phyloP scores from a whole-genome alignment of 192 early-diverging fungal genomes.

The Rhizophagus sp. region DNA sequence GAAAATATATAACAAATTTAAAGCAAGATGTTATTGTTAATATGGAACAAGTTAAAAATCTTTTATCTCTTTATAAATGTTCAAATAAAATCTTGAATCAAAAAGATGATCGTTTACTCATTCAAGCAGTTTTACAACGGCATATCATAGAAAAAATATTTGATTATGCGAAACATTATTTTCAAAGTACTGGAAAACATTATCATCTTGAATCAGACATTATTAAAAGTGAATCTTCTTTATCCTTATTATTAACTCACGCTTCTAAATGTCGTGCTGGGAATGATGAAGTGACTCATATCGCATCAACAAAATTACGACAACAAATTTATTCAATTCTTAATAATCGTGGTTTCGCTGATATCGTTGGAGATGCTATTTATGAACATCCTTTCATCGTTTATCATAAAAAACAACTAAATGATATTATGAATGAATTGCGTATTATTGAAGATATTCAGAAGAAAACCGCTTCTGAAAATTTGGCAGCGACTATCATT shows the following conservation, averaged over 20 bases:
- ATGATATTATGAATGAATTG: neutral
- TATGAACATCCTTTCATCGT: neutral
- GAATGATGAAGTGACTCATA: neutral
- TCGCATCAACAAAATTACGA: neutral
- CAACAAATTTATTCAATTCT: neutral
- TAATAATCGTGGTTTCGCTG: neutral
- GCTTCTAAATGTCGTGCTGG: neutral
- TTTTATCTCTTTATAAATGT: neutral
- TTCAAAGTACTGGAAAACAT: neutral
- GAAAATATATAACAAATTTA: neutral
- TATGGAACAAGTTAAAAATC: neutral
- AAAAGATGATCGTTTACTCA: neutral
- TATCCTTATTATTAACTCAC: neutral
- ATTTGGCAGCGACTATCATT: neutral
- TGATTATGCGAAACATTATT: neutral
- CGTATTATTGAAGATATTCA: neutral
- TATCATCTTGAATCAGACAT: neutral
- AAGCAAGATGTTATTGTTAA: neutral
- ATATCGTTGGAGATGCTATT: too few species aligned
- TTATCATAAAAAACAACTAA: neutral
- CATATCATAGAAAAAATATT: neutral
- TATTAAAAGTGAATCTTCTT: neutral
- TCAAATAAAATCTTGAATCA: neutral
- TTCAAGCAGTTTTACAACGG: neutral
- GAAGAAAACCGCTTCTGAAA: neutral